A percentile compares a stretch with the other conserved stretches of the same genome.
Conservation (phyloP, 129 eudicot genomes). For the Lactuca saligna region DNA sequence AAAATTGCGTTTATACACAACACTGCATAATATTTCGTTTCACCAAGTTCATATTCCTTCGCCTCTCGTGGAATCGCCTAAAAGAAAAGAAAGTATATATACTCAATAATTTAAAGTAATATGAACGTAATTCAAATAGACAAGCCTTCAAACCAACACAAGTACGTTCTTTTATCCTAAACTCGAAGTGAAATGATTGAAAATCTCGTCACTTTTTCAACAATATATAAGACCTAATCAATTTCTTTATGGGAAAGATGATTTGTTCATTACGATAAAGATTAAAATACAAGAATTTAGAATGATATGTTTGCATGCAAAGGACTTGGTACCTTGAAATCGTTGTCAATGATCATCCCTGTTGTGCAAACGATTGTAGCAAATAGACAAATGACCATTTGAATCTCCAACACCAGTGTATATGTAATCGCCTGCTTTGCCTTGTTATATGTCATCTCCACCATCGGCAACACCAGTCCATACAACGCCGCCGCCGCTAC, state of each 20-base stretch:
- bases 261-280: background rate
- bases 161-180: background rate
- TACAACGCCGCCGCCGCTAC: conserved; percentile 33
- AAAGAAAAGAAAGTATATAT: background rate
- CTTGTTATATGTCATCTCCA: conserved; percentile 37
- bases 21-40: conserved; percentile 29
- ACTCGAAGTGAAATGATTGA: background rate
- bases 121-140: background rate
- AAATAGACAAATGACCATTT: conserved; percentile 35
- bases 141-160: background rate
- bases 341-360: conserved; percentile 42
- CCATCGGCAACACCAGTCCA: conserved; percentile 38
- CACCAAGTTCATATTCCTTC: conserved; percentile 34
- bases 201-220: background rate
- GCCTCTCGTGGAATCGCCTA: conserved; percentile 49
- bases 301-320: background rate
- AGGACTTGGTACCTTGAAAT: conserved; percentile 31
- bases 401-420: conserved; percentile 52
- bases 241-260: background rate
- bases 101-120: background rate
- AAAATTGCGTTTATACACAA: conserved; percentile 29
- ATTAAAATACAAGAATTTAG: no score
- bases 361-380: conserved; percentile 37
- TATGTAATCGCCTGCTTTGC: conserved; percentile 41
- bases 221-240: background rate